Conservation (phyloP, 2,329 filamentous ascomycete genomes). For the Fusarium heterosporum region DNA sequence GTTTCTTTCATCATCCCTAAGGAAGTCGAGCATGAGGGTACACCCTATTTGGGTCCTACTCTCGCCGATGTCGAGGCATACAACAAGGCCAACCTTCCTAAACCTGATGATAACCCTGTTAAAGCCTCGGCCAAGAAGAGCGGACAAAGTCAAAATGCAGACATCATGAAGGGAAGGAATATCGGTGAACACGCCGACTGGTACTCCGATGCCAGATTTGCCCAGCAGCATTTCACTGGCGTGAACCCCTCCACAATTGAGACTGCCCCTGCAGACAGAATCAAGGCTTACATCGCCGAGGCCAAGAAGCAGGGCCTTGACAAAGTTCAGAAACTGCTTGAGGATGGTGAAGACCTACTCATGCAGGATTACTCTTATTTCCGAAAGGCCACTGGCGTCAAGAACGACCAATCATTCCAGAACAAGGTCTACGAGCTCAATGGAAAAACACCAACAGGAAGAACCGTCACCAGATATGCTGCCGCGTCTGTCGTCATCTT, state of each 20-base stretch:
- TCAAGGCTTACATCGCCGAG: slow-evolving; percentile 20
- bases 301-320: slow-evolving; percentile 30
- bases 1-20: slow-evolving; percentile 21
- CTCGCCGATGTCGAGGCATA: slow-evolving; percentile 14
- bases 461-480: slow-evolving; percentile 4
- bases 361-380: slow-evolving; percentile 38
- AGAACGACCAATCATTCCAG: slow-evolving; percentile 5
- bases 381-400: slow-evolving; percentile 26
- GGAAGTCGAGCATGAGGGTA: neutral
- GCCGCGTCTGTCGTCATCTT: slow-evolving; percentile 29
- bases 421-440: slow-evolving; percentile 6
- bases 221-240: slow-evolving; percentile 26
- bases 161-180: slow-evolving; percentile 35
- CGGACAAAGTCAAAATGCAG: neutral
- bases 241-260: slow-evolving; percentile 31
- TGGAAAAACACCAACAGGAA: neutral
- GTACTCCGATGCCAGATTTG: slow-evolving; percentile 35
- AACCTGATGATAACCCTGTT: neutral
- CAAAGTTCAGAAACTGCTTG: slow-evolving; percentile 15
- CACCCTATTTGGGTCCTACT: slow-evolving; percentile 20
- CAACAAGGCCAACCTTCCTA: slow-evolving; percentile 8
- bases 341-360: slow-evolving; percentile 19
- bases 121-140: neutral
- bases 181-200: slow-evolving; percentile 27
- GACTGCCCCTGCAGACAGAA: neutral